A percentile compares a stretch with the other conserved stretches of the same genome.
phyloP scores from a whole-genome alignment of 2,329 filamentous ascomycete species.

The Aspergillus intermedius region DNA sequence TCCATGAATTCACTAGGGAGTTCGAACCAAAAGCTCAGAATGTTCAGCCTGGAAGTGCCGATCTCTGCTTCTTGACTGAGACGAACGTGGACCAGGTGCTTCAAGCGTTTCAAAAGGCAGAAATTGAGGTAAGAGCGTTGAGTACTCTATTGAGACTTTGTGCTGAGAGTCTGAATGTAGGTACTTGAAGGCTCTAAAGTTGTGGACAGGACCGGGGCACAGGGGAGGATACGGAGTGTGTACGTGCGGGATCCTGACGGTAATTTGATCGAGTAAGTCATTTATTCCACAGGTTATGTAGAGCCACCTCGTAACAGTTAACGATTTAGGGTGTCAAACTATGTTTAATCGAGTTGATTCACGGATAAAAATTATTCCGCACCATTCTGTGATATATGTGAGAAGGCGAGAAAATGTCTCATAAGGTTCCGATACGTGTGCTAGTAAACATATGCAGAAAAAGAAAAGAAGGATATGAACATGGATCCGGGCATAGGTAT shows the following conservation, averaged over 20 bases:
- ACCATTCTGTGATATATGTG: too few species aligned
- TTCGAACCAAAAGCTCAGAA: constrained; percentile 54
- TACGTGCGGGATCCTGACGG: constrained; percentile 58
- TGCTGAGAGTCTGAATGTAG: constrained; percentile 19
- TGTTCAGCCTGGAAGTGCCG: constrained; percentile 52
- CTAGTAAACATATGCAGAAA: too few species aligned
- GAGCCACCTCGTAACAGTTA: not conserved
- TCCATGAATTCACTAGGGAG: constrained; percentile 53
- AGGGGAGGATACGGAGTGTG: constrained; percentile 50
- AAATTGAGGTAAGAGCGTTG: constrained; percentile 33
- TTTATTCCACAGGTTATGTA: not conserved
- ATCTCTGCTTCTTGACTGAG: constrained; percentile 55
- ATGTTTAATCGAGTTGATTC: not conserved
- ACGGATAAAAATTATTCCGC: too few species aligned
- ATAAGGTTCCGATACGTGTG: too few species aligned
- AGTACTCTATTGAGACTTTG: not conserved
- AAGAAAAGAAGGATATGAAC: too few species aligned
- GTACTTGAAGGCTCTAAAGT: constrained; percentile 43
- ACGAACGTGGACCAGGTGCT: constrained; percentile 45
- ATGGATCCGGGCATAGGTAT: too few species aligned
- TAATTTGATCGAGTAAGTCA: constrained; percentile 56
- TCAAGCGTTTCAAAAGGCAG: constrained; percentile 32
- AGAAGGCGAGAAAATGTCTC: too few species aligned
- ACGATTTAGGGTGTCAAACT: not conserved
- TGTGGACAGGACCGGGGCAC: constrained; percentile 52